Evolutionary conservation across 345 rosid genomes (phyloP).

Genomic region (Garcia nutans): DNA sequence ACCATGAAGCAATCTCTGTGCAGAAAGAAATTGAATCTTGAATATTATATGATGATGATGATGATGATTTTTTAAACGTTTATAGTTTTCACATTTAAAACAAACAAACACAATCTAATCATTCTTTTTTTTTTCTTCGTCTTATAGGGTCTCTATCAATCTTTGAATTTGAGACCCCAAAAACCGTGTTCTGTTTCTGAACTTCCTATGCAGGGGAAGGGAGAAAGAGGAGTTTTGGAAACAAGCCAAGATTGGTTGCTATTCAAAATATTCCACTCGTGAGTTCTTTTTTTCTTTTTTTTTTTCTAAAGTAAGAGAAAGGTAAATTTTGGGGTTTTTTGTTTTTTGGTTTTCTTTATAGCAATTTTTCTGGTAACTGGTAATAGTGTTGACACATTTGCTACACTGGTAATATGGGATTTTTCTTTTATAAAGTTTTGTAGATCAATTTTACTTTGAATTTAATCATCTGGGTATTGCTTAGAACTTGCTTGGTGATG

Average conservation of each 20-base stretch:
- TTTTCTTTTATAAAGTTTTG: not conserved
- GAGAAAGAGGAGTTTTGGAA: conserved; percentile 8
- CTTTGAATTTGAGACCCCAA: conserved; percentile 41
- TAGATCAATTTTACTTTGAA: conserved; percentile 2
- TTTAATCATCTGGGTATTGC: conserved; percentile 15
- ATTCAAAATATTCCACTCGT: not conserved
- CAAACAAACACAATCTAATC: not conserved
- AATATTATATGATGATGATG: conserved; percentile 15
- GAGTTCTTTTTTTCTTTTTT: not conserved
- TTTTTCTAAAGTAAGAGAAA: not conserved
- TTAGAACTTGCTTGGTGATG: conserved; percentile 11
- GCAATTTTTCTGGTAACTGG: not conserved
- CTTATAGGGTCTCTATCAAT: conserved; percentile 29
- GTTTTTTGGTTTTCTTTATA: conserved; percentile 10
- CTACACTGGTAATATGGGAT: not conserved
- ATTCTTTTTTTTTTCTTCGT: not conserved
- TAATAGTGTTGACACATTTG: conserved; percentile 22
- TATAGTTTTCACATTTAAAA: not conserved
- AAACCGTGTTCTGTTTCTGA: conserved; percentile 39
- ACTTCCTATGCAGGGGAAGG: not conserved
- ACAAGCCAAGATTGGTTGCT: conserved; percentile 8
- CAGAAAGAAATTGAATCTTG: not conserved
- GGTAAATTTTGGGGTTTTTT: not conserved
- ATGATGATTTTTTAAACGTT: not conserved
- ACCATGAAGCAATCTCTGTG: conserved; percentile 26